Percentiles rank a stretch among this genome's conserved stretches.
Conservation (phyloP, 1,284 basidiomycete species). For the Stereum hirsutum region DNA sequence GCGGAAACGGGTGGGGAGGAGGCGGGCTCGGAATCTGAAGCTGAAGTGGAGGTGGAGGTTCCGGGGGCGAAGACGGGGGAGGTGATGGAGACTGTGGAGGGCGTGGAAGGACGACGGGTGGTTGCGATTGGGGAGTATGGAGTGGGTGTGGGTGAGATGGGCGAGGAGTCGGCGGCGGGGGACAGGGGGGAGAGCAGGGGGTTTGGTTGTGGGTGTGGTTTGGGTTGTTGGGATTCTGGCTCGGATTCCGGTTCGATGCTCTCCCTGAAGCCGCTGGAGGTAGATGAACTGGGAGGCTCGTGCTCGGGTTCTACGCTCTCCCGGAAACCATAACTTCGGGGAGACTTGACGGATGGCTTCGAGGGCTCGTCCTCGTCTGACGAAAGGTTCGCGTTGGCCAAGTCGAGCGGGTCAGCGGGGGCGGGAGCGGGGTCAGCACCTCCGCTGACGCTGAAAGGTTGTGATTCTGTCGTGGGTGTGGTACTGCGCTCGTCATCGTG, state of each 20-base stretch:
- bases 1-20: constrained; percentile 11
- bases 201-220: constrained; percentile 2
- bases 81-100: neutral
- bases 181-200: constrained; percentile 10
- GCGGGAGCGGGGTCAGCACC: neutral
- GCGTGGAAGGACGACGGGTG: constrained; percentile 1
- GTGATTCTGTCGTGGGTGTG: constrained; percentile 17
- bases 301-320: constrained; percentile 23
- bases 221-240: neutral
- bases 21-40: constrained; percentile 12
- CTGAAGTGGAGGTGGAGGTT: constrained; percentile 7
- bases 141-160: neutral
- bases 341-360: constrained; percentile 3
- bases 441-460: constrained; percentile 6
- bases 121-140: neutral
- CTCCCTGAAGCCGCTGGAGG: constrained; percentile 22
- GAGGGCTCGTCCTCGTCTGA: constrained; percentile 28
- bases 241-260: constrained; percentile 14
- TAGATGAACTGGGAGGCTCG: neutral
- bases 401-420: constrained; percentile 33
- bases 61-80: constrained; percentile 9
- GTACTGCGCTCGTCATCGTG: constrained; percentile 23
- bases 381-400: constrained; percentile 23
- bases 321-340: constrained; percentile 31
- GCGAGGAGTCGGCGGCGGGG: constrained; percentile 1